Base-by-base conservation (phyloP, 148 eudicot genomes). In the Selenicereus undatus region DNA sequence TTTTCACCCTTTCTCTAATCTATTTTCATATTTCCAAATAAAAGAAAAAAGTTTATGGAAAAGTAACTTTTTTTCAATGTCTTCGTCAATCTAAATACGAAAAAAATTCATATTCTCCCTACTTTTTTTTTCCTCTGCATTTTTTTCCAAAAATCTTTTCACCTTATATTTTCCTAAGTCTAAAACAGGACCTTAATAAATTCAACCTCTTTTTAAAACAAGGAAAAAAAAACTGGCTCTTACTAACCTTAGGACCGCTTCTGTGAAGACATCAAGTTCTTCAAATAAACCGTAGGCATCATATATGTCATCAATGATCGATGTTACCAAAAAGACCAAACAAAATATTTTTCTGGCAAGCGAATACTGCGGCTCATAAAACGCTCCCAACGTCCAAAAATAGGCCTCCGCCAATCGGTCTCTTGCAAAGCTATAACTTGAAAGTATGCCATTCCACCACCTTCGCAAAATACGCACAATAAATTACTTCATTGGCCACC, bases 401-500 rank as follows among this genome's bases (percentile, higher is more conserved):
- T 77, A 86, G 43, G 69, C 79, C 74, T 86, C 88, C 18, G 80
- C 84, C 56, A 76, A 11, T 84, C 89, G 72, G 66, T 84, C 84
- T 76, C 89, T 75, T 12, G 86, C 83, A 81, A 51, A 86, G 26
- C 78, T 29, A 77, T 60, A 88, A 56, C 74, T 80, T 79, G 35
- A 75, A 48, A 14, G 62, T 29, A 86, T 35, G 22, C 71, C 76
- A 5, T 86, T 81, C 90, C 89, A 87, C 90, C 91, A 89, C 83
- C 91, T 89, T 45, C 0, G 50, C 50, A 45, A 45, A 45, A 45
- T 45, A 45, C 3, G 50, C 11, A 45, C 50, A 45, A 45, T 45
- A 10, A 45, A 42, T 42, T 8, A 42, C 45, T 42, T 8, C 45
- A 42, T 42, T 42, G 45, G 45, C 45, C 45, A 42, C 45, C 8